Base-by-base conservation (phyloP, 768 basidiomycete genomes). In the Mycena epipterygia region DNA sequence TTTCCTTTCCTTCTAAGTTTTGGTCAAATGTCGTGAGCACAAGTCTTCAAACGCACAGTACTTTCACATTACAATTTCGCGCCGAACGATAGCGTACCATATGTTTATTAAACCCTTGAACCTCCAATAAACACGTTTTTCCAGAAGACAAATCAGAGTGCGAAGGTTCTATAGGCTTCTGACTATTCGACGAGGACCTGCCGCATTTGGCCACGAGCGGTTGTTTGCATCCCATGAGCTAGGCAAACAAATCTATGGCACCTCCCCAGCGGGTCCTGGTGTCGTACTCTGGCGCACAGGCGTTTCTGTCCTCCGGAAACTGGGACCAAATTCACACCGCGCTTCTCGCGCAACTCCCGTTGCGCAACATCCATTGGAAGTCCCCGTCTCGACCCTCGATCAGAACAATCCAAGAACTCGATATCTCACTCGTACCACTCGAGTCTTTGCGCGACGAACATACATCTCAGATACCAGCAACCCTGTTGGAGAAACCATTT, bases 331-430 rank as follows among this genome's bases (percentile, higher is more conserved):
- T 94, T 30, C 85, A 89, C 69, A 80, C 84, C 21, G 89, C 92
- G 4, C 81, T 96, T 37, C 79, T 84, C n/a, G 87, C 89, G 1
- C 94, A 93, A 74, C 81, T 95, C 8, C 98, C 98, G 0, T 84
- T 99, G 61, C 90, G 92, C 58, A 97, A 93, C 81, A 88, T 99
- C 30, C 95, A 98, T 80, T 98, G 98, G 97, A 97, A 94, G 79
- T 88, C 93, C 21, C 76, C 88, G 5, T 88, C 90, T 2, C 86
- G 92, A 48, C 86, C 92, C 6, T 89, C 89, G 19, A 84, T 96
- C 48, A 88, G 93, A 72, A 98, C 95, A 0, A 95, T 99, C 58
- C 95, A 96, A 77, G 92, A 95, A 73, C 87, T 98, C n/a, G 86
- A 92, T 70, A 88, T 98, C 63, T 86, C 89, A 42, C 82, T 99